These are phyloP conservation scores for Diversispora eburnea DNA, from an alignment of 192 early-diverging fungal species.

Conservation along the genomic window DNA sequence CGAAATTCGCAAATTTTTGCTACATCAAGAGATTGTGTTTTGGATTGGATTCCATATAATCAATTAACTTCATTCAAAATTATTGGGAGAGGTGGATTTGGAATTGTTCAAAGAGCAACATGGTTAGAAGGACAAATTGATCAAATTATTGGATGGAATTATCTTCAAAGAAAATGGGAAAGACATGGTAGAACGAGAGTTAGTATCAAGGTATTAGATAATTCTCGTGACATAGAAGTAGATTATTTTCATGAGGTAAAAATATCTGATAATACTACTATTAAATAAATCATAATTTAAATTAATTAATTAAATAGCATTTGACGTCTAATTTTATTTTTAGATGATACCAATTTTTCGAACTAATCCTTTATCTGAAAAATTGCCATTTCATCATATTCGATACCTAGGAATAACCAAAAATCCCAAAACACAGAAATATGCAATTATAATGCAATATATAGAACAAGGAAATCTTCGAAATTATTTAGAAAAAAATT, in stretches of 20 bases:
- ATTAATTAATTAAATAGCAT: not conserved
- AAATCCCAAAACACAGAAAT: conserved; percentile 7
- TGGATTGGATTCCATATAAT: conserved; percentile 20
- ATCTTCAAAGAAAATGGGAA: not conserved
- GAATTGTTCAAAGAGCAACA: conserved; percentile 9
- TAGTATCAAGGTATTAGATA: conserved; percentile 1
- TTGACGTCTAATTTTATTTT: not conserved
- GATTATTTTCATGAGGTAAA: conserved; percentile 13
- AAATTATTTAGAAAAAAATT: conserved; percentile 34
- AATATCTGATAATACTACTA: too few relatives aligned
- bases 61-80: not conserved
- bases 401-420: not conserved
- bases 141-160: conserved; percentile 4
- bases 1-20: not conserved
- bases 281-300: too few relatives aligned
- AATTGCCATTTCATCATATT: not conserved
- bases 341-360: not conserved
- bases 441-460: conserved; percentile 12
- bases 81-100: conserved; percentile 17
- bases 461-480: conserved; percentile 36
- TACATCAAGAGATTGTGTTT: not conserved
- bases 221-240: not conserved
- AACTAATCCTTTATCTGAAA: not conserved
- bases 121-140: conserved; percentile 16
- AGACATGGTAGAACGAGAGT: not conserved